Conservation (phyloP, 345 rosid species). For the Pistacia vera region DNA sequence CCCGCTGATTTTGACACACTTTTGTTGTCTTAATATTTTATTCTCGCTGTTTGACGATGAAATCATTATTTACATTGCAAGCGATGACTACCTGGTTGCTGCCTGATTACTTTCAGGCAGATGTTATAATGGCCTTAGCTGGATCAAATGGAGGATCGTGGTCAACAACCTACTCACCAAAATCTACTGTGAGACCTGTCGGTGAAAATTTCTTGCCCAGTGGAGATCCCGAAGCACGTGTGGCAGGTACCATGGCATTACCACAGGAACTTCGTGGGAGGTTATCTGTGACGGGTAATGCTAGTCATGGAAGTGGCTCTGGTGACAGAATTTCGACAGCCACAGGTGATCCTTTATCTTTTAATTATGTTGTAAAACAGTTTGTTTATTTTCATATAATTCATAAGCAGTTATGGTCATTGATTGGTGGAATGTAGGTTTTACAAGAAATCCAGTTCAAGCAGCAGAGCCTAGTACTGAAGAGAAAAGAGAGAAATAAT, state of each 20-base stretch:
- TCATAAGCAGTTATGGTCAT: background rate
- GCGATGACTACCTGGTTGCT: conserved; percentile 20
- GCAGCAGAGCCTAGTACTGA: conserved; percentile 44
- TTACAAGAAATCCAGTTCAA: conserved; percentile 44
- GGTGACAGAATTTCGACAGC: conserved; percentile 43
- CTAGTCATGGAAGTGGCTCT: conserved; percentile 37
- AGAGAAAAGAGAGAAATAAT: conserved; percentile 45
- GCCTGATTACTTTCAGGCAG: conserved; percentile 66
- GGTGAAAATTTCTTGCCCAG: conserved; percentile 30
- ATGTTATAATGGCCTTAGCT: conserved; percentile 92
- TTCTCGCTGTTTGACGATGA: background rate
- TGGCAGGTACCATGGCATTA: conserved; percentile 24
- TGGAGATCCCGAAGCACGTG: conserved; percentile 40
- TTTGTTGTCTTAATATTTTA: background rate
- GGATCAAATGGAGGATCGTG: conserved; percentile 97
- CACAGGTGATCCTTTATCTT: conserved; percentile 42
- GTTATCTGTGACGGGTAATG: conserved; percentile 22
- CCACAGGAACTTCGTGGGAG: conserved; percentile 49
- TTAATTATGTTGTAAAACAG: background rate
- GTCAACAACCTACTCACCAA: conserved; percentile 82
- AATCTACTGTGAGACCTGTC: conserved; percentile 35
- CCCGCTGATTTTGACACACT: background rate
- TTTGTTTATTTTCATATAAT: background rate
- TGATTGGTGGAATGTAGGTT: conserved; percentile 30
- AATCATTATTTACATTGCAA: background rate